Base-by-base conservation (phyloP, 257 asterid genomes). In the Gentiana macrophylla region DNA sequence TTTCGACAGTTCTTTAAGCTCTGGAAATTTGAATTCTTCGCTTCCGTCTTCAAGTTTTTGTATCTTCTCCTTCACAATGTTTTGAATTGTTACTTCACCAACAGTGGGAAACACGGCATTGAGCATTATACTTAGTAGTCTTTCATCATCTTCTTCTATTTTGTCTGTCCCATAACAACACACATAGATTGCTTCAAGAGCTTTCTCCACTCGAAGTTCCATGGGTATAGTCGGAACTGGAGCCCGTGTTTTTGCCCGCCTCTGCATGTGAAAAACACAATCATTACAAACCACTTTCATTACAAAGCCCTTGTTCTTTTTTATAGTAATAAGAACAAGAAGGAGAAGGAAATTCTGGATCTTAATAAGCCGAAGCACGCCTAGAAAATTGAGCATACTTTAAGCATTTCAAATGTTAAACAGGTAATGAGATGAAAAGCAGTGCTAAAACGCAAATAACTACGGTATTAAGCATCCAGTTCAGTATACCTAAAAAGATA, bases 171-270 rank as follows among this genome's bases (percentile, higher is more conserved):
- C 94, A 7, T 78, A 92, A 77, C 87, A 79, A 57, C 94, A 81
- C 0, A 92, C 78, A 8, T 81, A 75, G 12, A 92, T 74, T 10
- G 97, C 99, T 53, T 92, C 99, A 4, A 92, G 77, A 44, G 99
- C 97, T 66, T 88, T 88, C 77, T 92, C 99, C 0, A 84, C 99
- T 53, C 95, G 78, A 62, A 81, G 9, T 24, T 61, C 90, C 94
- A 92, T 81, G 2, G 99, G 95, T n/a, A 88, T 79, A 0, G 50
- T 62, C 0, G 97, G 94, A 3, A 61, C 50, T 0, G 86, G 72
- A 57, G 80, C 72, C 3, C 67, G 75, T 68, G 61, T 47, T 53
- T 77, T 86, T 7, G 76, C 76, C 5, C 99, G 81, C 64, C 73
- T 88, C 95, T 92, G 83, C 70, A 47, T 5, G 3, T 15, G 43